Evolutionary conservation across 208 protist species (phyloP).

Genomic region (Lotmaria passim): DNA sequence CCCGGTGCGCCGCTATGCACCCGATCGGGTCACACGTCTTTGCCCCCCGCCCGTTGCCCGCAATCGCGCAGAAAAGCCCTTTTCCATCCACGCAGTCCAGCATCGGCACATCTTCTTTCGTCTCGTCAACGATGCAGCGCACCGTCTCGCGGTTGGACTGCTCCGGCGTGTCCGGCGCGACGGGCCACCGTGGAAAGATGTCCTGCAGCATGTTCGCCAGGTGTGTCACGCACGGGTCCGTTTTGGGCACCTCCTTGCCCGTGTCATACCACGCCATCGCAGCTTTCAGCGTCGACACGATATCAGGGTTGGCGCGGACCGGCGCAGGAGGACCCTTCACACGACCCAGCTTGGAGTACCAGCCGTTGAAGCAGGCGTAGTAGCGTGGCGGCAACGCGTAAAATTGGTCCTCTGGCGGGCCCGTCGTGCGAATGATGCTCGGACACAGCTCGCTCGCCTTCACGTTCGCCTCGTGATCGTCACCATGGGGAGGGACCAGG

Average conservation of each 20-base stretch:
- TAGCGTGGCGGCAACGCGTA: conserved; percentile 39
- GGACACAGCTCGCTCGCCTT: conserved; percentile 23
- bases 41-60: conserved; percentile 25
- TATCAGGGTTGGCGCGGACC: conserved; percentile 2
- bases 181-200: conserved; percentile 25
- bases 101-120: conserved; percentile 10
- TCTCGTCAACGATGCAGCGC: conserved; percentile 36
- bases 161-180: neutral
- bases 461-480: conserved; percentile 22
- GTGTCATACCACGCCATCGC: conserved; percentile 33
- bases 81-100: conserved; percentile 29
- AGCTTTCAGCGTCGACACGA: neutral
- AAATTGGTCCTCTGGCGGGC: conserved; percentile 2
- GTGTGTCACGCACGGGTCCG: conserved; percentile 5
- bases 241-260: conserved; percentile 6
- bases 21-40: conserved; percentile 44
- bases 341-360: conserved; percentile 42
- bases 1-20: conserved; percentile 27
- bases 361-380: conserved; percentile 28
- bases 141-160: conserved; percentile 12
- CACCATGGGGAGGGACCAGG: conserved; percentile 13
- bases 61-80: conserved; percentile 28
- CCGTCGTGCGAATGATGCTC: conserved; percentile 30
- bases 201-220: neutral
- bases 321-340: neutral